Conservation (phyloP, 352 stramenopile species). For the Nothophytophthora sp. region DNA sequence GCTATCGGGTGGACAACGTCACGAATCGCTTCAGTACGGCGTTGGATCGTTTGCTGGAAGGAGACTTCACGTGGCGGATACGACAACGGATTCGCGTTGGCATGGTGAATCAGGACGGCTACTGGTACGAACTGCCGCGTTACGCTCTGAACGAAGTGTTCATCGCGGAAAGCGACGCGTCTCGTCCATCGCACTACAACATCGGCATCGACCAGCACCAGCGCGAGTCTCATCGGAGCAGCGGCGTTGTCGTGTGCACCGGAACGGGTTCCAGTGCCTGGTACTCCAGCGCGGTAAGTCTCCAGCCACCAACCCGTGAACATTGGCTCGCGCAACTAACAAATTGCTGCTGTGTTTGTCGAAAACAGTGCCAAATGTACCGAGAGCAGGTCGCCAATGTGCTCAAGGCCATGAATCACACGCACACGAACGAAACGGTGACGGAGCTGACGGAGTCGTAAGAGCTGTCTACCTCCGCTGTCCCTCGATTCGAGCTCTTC, state of each 20-base stretch:
- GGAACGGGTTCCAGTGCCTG: conserved; percentile 88
- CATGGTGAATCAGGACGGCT: conserved; percentile 90
- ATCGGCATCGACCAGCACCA: conserved; percentile 90
- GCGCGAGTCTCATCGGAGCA: conserved; percentile 86
- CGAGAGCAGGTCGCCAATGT: conserved; percentile 85
- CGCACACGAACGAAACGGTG: conserved; percentile 87
- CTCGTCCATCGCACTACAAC: conserved; percentile 86
- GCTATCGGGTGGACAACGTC: conserved; percentile 83
- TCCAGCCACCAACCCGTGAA: background rate
- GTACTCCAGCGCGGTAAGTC: conserved; percentile 84
- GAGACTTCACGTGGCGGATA: conserved; percentile 80
- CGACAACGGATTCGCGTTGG: conserved; percentile 85
- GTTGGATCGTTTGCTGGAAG: conserved; percentile 64
- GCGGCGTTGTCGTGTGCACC: conserved; percentile 87
- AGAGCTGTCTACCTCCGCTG: conserved; percentile 7
- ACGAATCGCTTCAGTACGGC: conserved; percentile 71
- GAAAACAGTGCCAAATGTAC: conserved; percentile 78
- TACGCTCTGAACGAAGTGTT: conserved; percentile 91
- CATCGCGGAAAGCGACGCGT: conserved; percentile 86
- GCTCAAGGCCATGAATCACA: conserved; percentile 83
- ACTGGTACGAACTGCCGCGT: conserved; percentile 84
- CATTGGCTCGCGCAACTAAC: background rate
- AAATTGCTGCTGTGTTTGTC: conserved; percentile 6
- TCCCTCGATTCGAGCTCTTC: no score
- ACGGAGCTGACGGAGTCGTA: conserved; percentile 88